Percentiles rank a stretch among this genome's conserved stretches.
Evolutionary conservation across 1,284 basidiomycete species (phyloP).

Genomic region (Singerocomus rubriflavus): DNA sequence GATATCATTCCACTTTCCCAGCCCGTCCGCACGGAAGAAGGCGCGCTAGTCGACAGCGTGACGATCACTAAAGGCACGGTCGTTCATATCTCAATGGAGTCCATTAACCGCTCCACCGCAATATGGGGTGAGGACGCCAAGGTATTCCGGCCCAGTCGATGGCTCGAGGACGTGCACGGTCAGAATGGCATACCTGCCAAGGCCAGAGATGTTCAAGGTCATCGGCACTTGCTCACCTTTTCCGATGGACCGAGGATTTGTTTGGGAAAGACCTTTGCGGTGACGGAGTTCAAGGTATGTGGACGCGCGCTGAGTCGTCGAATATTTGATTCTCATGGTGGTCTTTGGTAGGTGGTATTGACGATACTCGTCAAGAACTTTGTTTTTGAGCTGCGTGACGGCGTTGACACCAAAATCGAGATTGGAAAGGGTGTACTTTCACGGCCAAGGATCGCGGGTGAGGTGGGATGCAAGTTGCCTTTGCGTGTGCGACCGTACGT

Average conservation of each 20-base stretch:
- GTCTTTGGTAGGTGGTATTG: slow-evolving; percentile 38
- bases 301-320: too few relatives aligned
- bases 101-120: slow-evolving; percentile 43
- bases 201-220: slow-evolving; percentile 38
- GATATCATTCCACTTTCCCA: slow-evolving; percentile 47
- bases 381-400: slow-evolving; percentile 42
- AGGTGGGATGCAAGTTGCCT: slow-evolving; percentile 22
- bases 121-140: slow-evolving; percentile 44
- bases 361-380: slow-evolving; percentile 45
- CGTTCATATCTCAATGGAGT: slow-evolving; percentile 39
- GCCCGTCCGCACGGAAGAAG: slow-evolving; percentile 28
- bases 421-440: slow-evolving; percentile 16
- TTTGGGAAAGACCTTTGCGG: slow-evolving; percentile 41
- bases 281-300: slow-evolving; percentile 47
- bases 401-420: slow-evolving; percentile 39
- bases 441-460: slow-evolving; percentile 23
- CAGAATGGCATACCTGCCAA: slow-evolving; percentile 18
- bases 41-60: slow-evolving; percentile 38
- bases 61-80: slow-evolving; percentile 43
- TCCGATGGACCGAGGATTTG: slow-evolving; percentile 41
- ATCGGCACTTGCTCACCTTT: slow-evolving; percentile 42
- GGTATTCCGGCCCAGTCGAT: slow-evolving; percentile 37
- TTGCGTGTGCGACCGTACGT: slow-evolving; percentile 20
- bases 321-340: neutral
- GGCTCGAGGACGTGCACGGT: slow-evolving; percentile 28